Conservation (phyloP, 1,284 basidiomycete genomes). For the Ustilago cynodontis region DNA sequence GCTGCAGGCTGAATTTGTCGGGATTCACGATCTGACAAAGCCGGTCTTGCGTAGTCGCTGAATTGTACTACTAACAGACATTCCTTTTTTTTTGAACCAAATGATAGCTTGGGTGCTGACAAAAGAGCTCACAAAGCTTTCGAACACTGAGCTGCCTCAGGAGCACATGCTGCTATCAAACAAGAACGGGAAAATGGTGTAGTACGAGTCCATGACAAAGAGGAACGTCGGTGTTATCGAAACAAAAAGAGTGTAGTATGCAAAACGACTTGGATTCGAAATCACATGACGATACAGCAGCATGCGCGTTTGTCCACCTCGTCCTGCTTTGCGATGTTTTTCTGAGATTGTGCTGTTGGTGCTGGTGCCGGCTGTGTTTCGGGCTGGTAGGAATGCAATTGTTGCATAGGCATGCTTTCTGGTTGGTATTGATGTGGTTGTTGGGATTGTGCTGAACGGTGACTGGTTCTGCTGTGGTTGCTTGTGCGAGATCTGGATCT, state of each 20-base stretch:
- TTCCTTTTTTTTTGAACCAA: too few relatives aligned
- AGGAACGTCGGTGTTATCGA: not conserved
- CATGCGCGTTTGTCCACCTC: constrained; percentile 31
- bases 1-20: not conserved
- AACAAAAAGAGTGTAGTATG: not conserved
- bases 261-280: not conserved
- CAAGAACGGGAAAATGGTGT: too few relatives aligned
- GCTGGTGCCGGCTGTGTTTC: constrained; percentile 2
- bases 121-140: too few relatives aligned
- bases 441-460: constrained; percentile 6
- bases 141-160: too few relatives aligned
- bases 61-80: too few relatives aligned
- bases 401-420: not conserved
- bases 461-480: constrained; percentile 14
- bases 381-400: not conserved
- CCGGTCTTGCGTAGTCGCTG: too few relatives aligned
- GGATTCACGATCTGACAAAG: not conserved
- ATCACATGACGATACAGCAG: constrained; percentile 53
- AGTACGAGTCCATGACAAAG: too few relatives aligned
- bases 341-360: not conserved
- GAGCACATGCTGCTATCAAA: too few relatives aligned
- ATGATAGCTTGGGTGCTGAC: too few relatives aligned
- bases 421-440: constrained; percentile 3
- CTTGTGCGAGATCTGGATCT: constrained; percentile 26
- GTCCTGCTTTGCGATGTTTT: constrained; percentile 4